A percentile compares a stretch with the other conserved stretches of the same genome.
phyloP scores from a whole-genome alignment of 1,139 yeast genomes.

The Hemisphaericaspora subhashii region DNA sequence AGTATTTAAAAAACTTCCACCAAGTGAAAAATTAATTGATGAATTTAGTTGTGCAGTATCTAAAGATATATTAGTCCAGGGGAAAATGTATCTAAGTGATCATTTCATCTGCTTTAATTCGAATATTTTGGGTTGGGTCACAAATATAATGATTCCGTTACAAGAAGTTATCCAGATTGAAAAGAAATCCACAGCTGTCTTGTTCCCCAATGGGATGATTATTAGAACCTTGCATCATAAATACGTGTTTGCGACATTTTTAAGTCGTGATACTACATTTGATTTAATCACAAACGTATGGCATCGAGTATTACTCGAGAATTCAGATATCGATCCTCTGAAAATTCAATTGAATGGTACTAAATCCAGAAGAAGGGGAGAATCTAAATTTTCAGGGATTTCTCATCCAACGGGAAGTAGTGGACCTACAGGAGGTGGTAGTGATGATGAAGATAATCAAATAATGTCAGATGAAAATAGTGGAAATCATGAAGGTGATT shows the following conservation, averaged over 20 bases:
- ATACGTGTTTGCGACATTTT: slow-evolving; percentile 70
- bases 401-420: slow-evolving; percentile 8
- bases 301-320: slow-evolving; percentile 43
- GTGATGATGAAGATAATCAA: slow-evolving; percentile 10
- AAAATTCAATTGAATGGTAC: slow-evolving; percentile 15
- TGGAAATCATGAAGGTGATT: background rate
- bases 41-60: slow-evolving; percentile 74
- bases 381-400: slow-evolving; percentile 11
- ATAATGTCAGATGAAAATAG: slow-evolving; percentile 9
- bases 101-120: slow-evolving; percentile 66
- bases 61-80: slow-evolving; percentile 71
- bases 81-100: slow-evolving; percentile 64
- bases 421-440: slow-evolving; percentile 5
- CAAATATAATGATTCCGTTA: slow-evolving; percentile 63
- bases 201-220: slow-evolving; percentile 75
- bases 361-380: slow-evolving; percentile 15
- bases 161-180: slow-evolving; percentile 71
- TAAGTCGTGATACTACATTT: slow-evolving; percentile 66
- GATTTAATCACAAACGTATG: slow-evolving; percentile 62
- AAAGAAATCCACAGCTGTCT: slow-evolving; percentile 68
- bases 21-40: slow-evolving; percentile 54
- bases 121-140: slow-evolving; percentile 73
- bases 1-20: slow-evolving; percentile 55
- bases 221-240: slow-evolving; percentile 70
- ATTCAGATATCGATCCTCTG: slow-evolving; percentile 23